A percentile compares a stretch with the other conserved stretches of the same genome.
These are phyloP conservation scores for Aegle marmelos DNA, from an alignment of 345 rosid genomes.

Conservation along the genomic window DNA sequence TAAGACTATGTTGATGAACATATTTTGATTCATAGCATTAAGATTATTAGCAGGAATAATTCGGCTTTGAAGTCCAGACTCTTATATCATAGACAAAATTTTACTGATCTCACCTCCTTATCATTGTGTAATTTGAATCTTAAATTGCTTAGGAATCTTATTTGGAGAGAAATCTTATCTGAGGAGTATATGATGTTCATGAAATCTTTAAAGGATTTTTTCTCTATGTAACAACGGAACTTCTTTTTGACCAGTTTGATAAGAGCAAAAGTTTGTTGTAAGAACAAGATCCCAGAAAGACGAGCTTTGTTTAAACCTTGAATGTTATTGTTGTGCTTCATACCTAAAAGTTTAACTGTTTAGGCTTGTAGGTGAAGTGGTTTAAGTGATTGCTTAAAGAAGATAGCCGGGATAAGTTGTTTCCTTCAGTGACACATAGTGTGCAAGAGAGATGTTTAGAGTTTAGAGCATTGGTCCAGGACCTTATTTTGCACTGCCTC, in stretches of 20 bases:
- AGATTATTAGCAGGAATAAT: not conserved
- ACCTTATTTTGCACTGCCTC: not conserved
- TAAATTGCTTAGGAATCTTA: not conserved
- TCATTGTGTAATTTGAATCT: not conserved
- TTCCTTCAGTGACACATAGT: not conserved
- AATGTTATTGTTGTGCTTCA: not conserved
- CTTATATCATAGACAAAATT: too few species aligned
- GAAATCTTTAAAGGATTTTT: not conserved
- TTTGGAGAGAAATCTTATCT: not conserved
- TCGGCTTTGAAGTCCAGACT: not conserved
- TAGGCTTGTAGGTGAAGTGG: not conserved
- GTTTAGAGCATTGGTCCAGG: not conserved
- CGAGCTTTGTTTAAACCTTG: not conserved
- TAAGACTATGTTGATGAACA: not conserved
- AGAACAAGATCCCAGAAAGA: not conserved
- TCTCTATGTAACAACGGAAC: not conserved
- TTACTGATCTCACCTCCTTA: not conserved
- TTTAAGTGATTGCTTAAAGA: not conserved
- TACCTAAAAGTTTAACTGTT: not conserved
- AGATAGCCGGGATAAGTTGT: not conserved
- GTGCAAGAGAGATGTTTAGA: not conserved
- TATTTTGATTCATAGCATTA: not conserved
- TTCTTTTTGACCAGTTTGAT: not conserved
- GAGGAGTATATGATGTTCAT: not conserved
- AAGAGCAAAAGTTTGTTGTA: not conserved